Conservation (phyloP, 441 rosid genomes). For the Populus hybrid region DNA sequence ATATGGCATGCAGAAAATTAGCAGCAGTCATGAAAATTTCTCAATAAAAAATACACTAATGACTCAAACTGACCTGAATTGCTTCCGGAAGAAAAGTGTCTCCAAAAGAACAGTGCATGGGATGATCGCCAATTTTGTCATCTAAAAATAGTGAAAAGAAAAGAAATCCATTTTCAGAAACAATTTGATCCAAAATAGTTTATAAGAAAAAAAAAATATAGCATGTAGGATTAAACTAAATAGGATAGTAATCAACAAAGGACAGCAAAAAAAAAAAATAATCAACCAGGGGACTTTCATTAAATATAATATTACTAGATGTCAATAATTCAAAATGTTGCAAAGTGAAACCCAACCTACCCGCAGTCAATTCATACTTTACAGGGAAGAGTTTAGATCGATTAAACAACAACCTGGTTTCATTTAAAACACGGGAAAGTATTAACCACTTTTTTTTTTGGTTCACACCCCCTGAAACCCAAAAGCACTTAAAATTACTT, state of each 20-base stretch:
- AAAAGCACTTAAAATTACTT: not conserved
- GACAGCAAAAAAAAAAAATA: not conserved
- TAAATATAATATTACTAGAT: not conserved
- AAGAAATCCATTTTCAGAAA: slow-evolving; percentile 15
- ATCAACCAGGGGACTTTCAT: not conserved
- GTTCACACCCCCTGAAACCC: not conserved
- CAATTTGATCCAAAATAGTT: not conserved
- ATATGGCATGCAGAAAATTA: not conserved
- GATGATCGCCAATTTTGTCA: slow-evolving; percentile 97
- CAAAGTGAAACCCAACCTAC: not conserved
- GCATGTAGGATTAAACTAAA: not conserved
- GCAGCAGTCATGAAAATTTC: not conserved
- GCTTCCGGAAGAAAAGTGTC: slow-evolving; percentile 93
- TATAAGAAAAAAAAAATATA: not conserved
- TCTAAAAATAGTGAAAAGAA: slow-evolving; percentile 43
- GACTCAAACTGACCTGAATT: slow-evolving; percentile 64
- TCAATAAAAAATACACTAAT: not conserved
- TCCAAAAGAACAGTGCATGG: slow-evolving; percentile 99
- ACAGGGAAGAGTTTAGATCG: not conserved
- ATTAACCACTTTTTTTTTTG: not conserved
- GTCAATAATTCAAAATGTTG: not conserved
- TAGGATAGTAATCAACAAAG: not conserved
- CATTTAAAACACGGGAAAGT: not conserved
- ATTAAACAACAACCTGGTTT: not conserved
- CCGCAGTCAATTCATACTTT: not conserved